Percentiles rank a stretch among this genome's conserved stretches.
These are phyloP conservation scores for Nyssa sinensis DNA, from an alignment of 148 eudicot species.

Conservation along the genomic window DNA sequence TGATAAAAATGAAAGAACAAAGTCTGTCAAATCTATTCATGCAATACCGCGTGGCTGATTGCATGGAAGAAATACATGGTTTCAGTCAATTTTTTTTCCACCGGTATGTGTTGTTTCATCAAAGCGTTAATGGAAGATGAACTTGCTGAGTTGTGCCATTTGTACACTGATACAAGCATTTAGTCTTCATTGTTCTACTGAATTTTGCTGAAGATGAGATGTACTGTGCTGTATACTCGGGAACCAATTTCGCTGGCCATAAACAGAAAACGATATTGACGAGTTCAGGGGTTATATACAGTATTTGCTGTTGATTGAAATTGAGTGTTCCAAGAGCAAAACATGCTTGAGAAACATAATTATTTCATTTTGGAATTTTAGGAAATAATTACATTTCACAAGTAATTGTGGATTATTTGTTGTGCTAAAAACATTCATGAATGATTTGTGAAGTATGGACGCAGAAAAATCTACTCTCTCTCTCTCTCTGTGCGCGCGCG, in stretches of 20 bases:
- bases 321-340: too few relatives aligned
- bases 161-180: not conserved
- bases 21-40: not conserved
- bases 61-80: not conserved
- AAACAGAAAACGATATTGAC: not conserved
- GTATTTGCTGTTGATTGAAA: too few relatives aligned
- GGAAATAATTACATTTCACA: too few relatives aligned
- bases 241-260: not conserved
- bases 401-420: too few relatives aligned
- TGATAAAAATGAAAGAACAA: not conserved
- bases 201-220: too few relatives aligned
- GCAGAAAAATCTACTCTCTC: too few relatives aligned
- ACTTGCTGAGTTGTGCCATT: not conserved
- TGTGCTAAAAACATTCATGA: too few relatives aligned
- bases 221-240: not conserved
- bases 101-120: not conserved
- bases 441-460: too few relatives aligned
- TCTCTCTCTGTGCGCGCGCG: too few relatives aligned
- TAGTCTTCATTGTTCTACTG: not conserved
- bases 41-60: not conserved
- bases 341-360: too few relatives aligned
- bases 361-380: too few relatives aligned
- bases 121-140: not conserved
- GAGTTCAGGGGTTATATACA: not conserved
- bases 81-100: not conserved